These are phyloP conservation scores for Eugenia klotzschiana DNA, from an alignment of 441 rosid species.

Conservation along the genomic window DNA sequence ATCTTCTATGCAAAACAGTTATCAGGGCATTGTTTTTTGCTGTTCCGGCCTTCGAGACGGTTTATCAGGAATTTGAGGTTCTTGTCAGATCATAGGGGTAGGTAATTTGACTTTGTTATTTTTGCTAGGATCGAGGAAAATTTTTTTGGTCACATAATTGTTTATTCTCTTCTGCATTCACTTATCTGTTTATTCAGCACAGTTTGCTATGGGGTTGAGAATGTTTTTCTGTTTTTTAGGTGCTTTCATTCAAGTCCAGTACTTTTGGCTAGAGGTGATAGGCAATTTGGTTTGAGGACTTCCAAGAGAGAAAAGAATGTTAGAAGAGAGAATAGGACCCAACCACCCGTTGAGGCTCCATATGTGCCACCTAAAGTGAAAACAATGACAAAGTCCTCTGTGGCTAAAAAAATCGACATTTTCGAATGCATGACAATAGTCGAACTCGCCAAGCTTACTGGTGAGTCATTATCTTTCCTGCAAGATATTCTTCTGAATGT, in stretches of 20 bases:
- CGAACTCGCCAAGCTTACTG: conserved; percentile 71
- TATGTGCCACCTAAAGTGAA: conserved; percentile 53
- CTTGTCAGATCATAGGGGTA: background rate
- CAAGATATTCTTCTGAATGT: conserved; percentile 69
- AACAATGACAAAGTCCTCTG: conserved; percentile 28
- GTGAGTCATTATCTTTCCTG: conserved; percentile 35
- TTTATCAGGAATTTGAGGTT: background rate
- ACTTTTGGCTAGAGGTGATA: conserved; percentile 37
- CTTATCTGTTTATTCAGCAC: background rate
- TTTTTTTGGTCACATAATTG: background rate
- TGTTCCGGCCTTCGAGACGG: background rate
- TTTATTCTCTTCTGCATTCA: background rate
- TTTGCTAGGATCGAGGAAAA: background rate
- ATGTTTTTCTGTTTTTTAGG: conserved; percentile 12
- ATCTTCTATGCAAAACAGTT: background rate
- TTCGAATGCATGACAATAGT: conserved; percentile 74
- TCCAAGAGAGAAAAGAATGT: conserved; percentile 52
- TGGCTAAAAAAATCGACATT: conserved; percentile 54
- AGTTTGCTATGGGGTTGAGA: background rate
- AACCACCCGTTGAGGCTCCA: conserved; percentile 64
- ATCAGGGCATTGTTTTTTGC: background rate
- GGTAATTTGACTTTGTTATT: background rate
- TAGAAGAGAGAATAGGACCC: conserved; percentile 29
- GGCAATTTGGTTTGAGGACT: conserved; percentile 22
- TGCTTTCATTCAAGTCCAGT: conserved; percentile 48